Evolutionary conservation across 148 eudicot species (phyloP), one percentile per base, ranked within the genome.

Genomic region (Rheum nobile): DNA sequence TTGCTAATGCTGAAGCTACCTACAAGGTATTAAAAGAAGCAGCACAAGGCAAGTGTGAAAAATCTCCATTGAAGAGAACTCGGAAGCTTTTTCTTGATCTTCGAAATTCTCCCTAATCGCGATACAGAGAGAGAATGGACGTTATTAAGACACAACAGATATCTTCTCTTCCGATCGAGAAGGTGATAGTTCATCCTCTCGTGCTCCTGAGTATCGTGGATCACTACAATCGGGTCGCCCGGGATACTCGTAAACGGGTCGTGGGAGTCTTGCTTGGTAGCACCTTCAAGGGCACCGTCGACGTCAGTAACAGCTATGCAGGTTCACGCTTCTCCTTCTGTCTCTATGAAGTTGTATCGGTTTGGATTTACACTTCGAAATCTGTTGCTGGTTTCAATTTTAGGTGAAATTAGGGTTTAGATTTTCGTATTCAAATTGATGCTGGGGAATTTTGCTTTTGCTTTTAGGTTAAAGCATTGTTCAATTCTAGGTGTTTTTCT

Each of bases 201-300:
- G 98, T 95, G 9, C 86, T 95, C 0, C 86, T 95, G 12, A 95
- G 98, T 84, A 87, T 90, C 70, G 98, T 95, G 43, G 98, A 95
- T 72, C 92, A 95, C 87, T 95, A 91, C 87, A 91, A 95, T 52
- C 82, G 98, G 19, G 97, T 91, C 52, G 98, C 98, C 7, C 89
- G 95, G 50, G 98, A 91, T 75, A 91, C 97, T 7, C 87, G 84
- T 76, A 95, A 91, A 80, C 92, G 98, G 28, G 97, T 95, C n/a
- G 89, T 95, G 65, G 98, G 98, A 1, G 93, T 95, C 48, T 80
- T 95, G 44, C 92, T 95, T 32, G 98, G 98, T 4, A 81, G 86
- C 54, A 78, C 98, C 14, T 85, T 71, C 75, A 86, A 88, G 39
- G 98, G 98, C 77, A 84, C 88, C 63, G 98, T 95, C 46, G 98